Evolutionary conservation across 2,329 filamentous ascomycete species (phyloP).

Genomic region (Biscogniauxia marginata): DNA sequence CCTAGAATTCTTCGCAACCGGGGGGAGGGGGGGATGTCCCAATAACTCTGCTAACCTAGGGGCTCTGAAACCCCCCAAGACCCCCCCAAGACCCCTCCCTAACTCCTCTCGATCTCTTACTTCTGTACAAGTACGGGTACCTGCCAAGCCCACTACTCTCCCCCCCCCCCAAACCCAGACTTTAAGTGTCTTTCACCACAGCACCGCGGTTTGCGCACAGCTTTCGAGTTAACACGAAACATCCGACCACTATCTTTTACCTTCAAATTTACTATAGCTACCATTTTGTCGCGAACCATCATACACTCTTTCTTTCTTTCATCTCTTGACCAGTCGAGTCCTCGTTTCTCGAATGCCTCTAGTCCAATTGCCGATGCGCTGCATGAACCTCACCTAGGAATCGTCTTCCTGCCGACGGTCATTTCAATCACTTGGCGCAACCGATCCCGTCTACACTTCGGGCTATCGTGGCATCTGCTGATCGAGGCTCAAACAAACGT

Average conservation of each 20-base stretch:
- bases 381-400: background rate
- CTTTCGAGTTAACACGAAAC: background rate
- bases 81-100: background rate
- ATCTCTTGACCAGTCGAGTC: background rate
- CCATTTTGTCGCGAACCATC: background rate
- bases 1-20: background rate
- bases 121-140: background rate
- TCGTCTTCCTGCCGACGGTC: constrained; percentile 17
- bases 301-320: background rate
- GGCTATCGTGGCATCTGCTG: constrained; percentile 28
- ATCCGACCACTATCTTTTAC: background rate
- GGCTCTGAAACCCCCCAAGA: background rate
- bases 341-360: background rate
- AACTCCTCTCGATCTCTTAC: background rate
- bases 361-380: constrained; percentile 1
- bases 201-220: background rate
- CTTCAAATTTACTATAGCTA: background rate
- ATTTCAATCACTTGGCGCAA: constrained; percentile 18
- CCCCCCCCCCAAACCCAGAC: background rate
- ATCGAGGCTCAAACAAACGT: constrained; percentile 25
- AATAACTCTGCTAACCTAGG: background rate
- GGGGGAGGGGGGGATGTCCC: background rate
- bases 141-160: background rate
- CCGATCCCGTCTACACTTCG: constrained; percentile 18
- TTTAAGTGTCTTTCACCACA: background rate